These are phyloP conservation scores for Emergomyces pasteurianus DNA, from an alignment of 2,329 filamentous ascomycete genomes.

Conservation along the genomic window DNA sequence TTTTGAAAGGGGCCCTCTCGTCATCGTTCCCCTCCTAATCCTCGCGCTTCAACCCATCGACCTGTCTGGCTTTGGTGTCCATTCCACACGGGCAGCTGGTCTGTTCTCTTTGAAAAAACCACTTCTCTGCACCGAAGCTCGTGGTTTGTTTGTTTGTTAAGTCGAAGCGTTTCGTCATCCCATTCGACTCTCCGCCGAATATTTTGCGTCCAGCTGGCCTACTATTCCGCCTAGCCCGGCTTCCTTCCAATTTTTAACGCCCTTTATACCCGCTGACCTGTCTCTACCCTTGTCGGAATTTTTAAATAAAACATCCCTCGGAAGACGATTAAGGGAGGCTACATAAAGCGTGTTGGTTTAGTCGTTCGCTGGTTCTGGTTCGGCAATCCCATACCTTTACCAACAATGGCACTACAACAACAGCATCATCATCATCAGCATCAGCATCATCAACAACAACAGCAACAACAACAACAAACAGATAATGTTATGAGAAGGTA, in stretches of 20 bases:
- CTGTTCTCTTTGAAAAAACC: neutral
- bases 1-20: neutral
- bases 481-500: conserved; percentile 57
- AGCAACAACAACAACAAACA: conserved; percentile 25
- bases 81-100: neutral
- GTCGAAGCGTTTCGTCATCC: neutral
- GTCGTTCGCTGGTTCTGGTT: conserved; percentile 1
- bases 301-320: neutral
- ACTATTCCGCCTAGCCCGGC: neutral
- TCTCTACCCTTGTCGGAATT: neutral
- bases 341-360: neutral
- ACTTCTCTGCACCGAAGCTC: neutral
- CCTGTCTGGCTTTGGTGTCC: neutral
- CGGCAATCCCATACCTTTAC: neutral
- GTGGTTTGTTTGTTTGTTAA: neutral
- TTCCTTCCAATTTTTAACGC: neutral
- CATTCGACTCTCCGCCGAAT: neutral
- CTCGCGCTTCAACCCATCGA: neutral
- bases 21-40: neutral
- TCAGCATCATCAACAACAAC: conserved; percentile 23
- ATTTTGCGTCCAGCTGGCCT: neutral
- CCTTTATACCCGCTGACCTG: neutral
- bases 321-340: neutral
- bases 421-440: conserved; percentile 10
- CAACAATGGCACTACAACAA: conserved; percentile 35